Conservation (phyloP, 2,329 filamentous ascomycete genomes). For the Aspergillus piperis region DNA sequence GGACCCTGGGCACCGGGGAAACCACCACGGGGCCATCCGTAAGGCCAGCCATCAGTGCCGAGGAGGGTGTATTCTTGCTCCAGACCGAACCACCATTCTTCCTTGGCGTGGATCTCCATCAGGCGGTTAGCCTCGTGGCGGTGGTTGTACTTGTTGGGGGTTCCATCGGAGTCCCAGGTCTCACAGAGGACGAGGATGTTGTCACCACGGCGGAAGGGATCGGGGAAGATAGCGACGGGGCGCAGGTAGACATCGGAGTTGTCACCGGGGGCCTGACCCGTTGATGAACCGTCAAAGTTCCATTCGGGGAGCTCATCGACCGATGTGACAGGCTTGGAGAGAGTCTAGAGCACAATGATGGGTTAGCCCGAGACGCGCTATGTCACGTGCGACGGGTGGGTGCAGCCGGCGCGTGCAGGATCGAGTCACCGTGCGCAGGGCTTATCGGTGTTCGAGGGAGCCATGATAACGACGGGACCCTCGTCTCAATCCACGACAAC, state of each 20-base stretch:
- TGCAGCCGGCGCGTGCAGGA: conserved; percentile 27
- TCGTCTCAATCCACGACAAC: background rate
- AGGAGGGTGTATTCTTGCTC: conserved; percentile 98
- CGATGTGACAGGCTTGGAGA: conserved; percentile 58
- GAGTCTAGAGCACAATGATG: conserved; percentile 54
- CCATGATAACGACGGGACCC: conserved; percentile 6
- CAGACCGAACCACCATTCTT: conserved; percentile 95
- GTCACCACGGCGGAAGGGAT: conserved; percentile 84
- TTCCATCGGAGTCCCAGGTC: conserved; percentile 91
- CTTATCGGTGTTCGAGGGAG: conserved; percentile 25
- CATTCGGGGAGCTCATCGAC: conserved; percentile 72
- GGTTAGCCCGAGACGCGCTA: conserved; percentile 3
- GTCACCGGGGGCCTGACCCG: conserved; percentile 85
- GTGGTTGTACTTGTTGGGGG: conserved; percentile 98
- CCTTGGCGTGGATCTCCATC: conserved; percentile 80
- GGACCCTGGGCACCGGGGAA: conserved; percentile 91
- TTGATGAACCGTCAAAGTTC: conserved; percentile 89
- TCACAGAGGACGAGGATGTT: conserved; percentile 95
- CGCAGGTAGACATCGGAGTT: conserved; percentile 98
- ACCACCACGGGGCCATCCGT: conserved; percentile 85
- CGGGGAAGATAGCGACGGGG: conserved; percentile 83
- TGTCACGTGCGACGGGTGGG: conserved; percentile 32
- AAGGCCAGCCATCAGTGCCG: conserved; percentile 81
- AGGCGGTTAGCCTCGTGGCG: conserved; percentile 86
- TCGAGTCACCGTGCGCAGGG: conserved; percentile 28